Evolutionary conservation across 2,329 filamentous ascomycete genomes (phyloP).

Genomic region (Phialemonium atrogriseum): DNA sequence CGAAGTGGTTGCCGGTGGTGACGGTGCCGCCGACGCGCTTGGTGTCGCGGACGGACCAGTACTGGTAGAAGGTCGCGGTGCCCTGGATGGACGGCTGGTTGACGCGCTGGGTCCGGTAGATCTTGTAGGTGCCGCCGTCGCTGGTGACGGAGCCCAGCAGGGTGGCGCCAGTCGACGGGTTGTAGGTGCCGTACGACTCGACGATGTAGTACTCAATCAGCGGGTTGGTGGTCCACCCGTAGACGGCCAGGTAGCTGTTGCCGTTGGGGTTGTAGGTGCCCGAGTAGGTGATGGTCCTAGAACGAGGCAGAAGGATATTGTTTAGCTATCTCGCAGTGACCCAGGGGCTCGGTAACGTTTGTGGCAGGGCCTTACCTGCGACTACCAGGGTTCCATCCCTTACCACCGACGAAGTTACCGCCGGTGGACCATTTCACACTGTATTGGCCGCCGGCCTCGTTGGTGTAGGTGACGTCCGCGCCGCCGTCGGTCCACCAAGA

Average conservation of each 20-base stretch:
- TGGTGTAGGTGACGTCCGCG: constrained; percentile 45
- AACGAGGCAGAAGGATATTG: too few relatives aligned
- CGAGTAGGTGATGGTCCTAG: constrained; percentile 39
- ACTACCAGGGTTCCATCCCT: constrained; percentile 37
- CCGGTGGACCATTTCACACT: constrained; percentile 39
- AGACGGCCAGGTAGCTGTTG: constrained; percentile 39
- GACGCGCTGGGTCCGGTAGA: constrained; percentile 37
- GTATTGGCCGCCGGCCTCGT: constrained; percentile 41
- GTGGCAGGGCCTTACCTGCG: constrained; percentile 16
- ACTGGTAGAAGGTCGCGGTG: constrained; percentile 45
- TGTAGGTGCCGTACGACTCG: constrained; percentile 11
- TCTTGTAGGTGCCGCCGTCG: constrained; percentile 44
- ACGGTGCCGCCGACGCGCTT: constrained; percentile 44
- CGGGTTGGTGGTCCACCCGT: constrained; percentile 23
- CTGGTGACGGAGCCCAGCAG: constrained; percentile 23
- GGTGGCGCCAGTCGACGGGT: constrained; percentile 7
- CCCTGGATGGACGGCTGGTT: constrained; percentile 44
- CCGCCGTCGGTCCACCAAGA: constrained; percentile 50
- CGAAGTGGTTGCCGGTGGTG: constrained; percentile 42
- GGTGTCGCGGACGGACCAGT: constrained; percentile 36
- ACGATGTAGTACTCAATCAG: constrained; percentile 23
- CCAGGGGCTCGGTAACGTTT: not conserved
- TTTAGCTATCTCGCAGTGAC: not conserved
- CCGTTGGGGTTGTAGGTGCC: constrained; percentile 37
- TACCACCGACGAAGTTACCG: constrained; percentile 40